Base-by-base conservation (phyloP, 441 rosid species). In the Populus tomentosa region DNA sequence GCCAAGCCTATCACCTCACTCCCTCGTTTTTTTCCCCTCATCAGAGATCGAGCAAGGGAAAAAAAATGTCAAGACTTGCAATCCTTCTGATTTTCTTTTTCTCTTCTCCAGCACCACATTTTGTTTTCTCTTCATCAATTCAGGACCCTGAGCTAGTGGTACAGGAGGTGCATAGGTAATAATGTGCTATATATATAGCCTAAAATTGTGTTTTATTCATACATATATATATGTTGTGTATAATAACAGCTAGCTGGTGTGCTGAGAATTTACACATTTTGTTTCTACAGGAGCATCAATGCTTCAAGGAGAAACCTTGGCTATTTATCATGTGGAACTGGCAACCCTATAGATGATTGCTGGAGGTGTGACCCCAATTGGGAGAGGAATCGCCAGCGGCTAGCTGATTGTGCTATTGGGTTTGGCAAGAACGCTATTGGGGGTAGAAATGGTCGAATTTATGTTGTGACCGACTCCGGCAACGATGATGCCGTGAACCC, bases 291-390 rank as follows among this genome's bases (percentile, higher is more conserved):
- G 89, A 87, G 87, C 75, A 87, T 93, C 80, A 95, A 91, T 71
- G 91, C 80, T 75, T 86, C 93, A 3, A 82, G 97, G 82, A 90
- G 98, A 86, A 93, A 85, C 78, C 82, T 95, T 69, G 93, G 86
- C 5, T 90, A 82, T 63, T 77, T 89, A 42, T 90, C 98, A 2
- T 95, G 98, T 42, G 91, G 90, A 28, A 90, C 90, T 0, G 98
- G 98, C 8, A 95, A 95, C 79, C 98, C 98, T 11, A 90, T 93
- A 14, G 98, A 95, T 13, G 98, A 93, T 73, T 95, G 98, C 86
- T 95, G 98, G 98, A 73, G 98, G 73, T 90, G 98, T 69, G 96
- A 93, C 84, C 89, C 90, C 28, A 76, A 86, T 11, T 95, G 98
- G 98, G 90, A 90, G 83, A 84, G 77, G 50, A 93, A 95, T 83